Conservation (phyloP, 164 flowering plant genomes). For the Echeveria elegans region DNA sequence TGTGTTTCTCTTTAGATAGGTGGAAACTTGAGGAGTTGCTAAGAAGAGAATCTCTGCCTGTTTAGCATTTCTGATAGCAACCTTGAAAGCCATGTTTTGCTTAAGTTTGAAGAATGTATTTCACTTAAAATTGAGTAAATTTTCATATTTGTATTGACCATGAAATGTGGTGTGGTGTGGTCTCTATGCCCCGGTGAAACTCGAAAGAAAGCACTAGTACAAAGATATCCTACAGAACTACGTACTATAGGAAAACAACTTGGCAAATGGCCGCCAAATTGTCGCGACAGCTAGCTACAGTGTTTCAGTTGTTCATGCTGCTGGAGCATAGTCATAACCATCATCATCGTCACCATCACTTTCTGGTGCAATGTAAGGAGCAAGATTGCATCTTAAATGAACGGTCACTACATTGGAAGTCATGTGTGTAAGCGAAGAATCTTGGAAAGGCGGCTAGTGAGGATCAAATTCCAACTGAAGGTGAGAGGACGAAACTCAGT, state of each 20-base stretch:
- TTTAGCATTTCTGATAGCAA: not conserved
- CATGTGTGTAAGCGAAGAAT: not conserved
- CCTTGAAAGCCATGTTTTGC: not conserved
- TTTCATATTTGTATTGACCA: too few relatives aligned
- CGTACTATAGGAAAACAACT: not conserved
- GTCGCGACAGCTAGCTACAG: too few relatives aligned
- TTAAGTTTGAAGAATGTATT: not conserved
- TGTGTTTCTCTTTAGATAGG: not conserved
- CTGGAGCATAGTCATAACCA: not conserved
- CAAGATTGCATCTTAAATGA: not conserved
- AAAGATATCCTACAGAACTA: not conserved
- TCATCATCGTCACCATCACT: conserved; percentile 4
- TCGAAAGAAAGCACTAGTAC: too few relatives aligned
- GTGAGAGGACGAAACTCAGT: not conserved
- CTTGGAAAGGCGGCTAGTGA: not conserved
- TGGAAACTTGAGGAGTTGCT: not conserved
- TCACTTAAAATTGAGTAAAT: too few relatives aligned
- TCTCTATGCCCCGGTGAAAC: not conserved
- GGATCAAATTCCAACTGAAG: not conserved
- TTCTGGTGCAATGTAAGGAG: not conserved
- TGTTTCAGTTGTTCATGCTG: not conserved
- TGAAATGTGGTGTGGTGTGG: not conserved
- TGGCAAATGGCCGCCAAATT: too few relatives aligned
- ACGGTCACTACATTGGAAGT: not conserved
- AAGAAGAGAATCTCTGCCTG: not conserved